These are phyloP conservation scores for Lipomyces orientalis DNA, from an alignment of 805 yeast genomes.

Conservation along the genomic window DNA sequence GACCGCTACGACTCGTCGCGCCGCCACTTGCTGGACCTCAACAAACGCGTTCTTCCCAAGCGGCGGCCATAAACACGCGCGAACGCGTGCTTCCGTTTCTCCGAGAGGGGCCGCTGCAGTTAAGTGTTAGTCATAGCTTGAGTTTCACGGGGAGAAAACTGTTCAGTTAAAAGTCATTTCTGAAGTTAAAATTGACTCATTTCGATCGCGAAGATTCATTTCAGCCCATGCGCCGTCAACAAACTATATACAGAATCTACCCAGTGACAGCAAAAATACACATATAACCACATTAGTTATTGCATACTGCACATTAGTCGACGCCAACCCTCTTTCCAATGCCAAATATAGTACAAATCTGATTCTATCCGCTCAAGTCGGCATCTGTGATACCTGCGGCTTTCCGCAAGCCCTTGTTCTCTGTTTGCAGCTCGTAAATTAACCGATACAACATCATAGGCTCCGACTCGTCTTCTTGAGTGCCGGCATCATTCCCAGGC, in stretches of 20 bases:
- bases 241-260: neutral
- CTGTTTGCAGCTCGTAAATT: constrained; percentile 21
- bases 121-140: no score
- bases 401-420: constrained; percentile 22
- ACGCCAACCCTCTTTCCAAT: neutral
- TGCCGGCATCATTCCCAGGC: neutral
- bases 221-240: neutral
- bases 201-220: no score
- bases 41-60: no score
- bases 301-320: neutral
- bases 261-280: neutral
- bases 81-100: no score
- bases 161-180: no score
- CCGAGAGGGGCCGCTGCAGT: no score
- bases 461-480: neutral
- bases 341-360: neutral
- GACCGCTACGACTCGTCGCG: no score
- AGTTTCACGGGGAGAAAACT: no score
- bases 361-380: neutral
- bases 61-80: no score
- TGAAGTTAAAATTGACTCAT: no score
- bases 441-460: constrained; percentile 5
- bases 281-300: neutral
- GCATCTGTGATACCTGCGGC: constrained; percentile 3
- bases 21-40: no score